Conservation (phyloP, 2,329 filamentous ascomycete genomes). For the Colletotrichum cuscutae region DNA sequence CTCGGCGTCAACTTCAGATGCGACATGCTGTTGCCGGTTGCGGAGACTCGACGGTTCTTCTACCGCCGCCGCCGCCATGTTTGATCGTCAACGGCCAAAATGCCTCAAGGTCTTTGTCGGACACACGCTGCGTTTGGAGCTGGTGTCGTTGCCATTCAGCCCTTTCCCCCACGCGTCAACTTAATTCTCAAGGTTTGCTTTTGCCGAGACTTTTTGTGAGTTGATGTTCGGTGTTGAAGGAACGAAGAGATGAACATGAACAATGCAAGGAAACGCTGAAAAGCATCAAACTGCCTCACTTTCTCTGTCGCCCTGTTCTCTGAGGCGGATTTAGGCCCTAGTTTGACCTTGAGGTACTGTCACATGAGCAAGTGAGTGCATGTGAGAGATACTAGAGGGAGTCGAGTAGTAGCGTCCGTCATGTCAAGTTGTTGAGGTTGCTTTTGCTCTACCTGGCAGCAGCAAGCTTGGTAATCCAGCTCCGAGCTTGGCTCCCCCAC, state of each 20-base stretch:
- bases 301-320: background rate
- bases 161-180: background rate
- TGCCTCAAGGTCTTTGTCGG: slow-evolving; percentile 6
- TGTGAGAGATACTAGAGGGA: background rate
- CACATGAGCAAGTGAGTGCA: background rate
- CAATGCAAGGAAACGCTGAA: background rate
- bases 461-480: slow-evolving; percentile 29
- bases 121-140: background rate
- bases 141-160: slow-evolving; percentile 15
- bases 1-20: background rate
- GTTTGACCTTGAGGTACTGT: background rate
- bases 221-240: background rate
- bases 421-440: background rate
- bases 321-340: background rate
- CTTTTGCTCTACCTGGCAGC: background rate
- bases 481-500: background rate
- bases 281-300: background rate
- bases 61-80: slow-evolving; percentile 19
- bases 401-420: background rate
- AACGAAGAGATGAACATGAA: background rate
- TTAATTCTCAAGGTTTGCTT: background rate
- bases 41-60: background rate
- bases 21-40: slow-evolving; percentile 3
- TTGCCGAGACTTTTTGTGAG: background rate
- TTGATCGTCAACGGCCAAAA: slow-evolving; percentile 4